Evolutionary conservation across 331 rosid species (phyloP), one percentile per base, ranked within the genome.

Genomic region (Acacia pycnantha): DNA sequence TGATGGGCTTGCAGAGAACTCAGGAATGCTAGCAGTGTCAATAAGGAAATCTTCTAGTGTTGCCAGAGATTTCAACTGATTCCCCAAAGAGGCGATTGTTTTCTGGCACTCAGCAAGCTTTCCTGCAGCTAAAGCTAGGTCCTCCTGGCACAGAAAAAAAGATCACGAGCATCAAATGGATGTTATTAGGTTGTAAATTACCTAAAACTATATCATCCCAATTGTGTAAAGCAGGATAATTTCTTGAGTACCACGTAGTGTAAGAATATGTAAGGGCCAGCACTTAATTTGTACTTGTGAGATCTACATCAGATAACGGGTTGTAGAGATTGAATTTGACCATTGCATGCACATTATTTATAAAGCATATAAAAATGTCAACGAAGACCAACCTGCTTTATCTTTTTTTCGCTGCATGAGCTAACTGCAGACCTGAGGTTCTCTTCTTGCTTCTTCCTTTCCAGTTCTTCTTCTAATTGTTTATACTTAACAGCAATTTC

Each of bases 51-150:
- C 97, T 85, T 93, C 97, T 3, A 93, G 84, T 31, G 97, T 87
- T 44, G 97, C 92, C 74, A 93, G 85, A 64, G 93, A 91, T 73
- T 73, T 89, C 50, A 93, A 88, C 76, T 93, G 98, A 82, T 89
- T 91, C 27, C 94, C 98, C 59, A 93, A 90, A 69, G 98, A 91
- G 11, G 92, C 97, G 77, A 93, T 91, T 4, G 97, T 93, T 86
- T 91, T 91, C 82, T 91, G 98, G 87, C 98, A 93, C 82, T 91
- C 97, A 0, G 92, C 97, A 72, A 93, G 98, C 83, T 91, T 93
- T 73, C 92, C 97, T 4, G 98, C 98, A 72, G 97, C 97, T 44
- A 90, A 79, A 74, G 91, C 90, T 74, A 93, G 80, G 82, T 90
- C 98, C 83, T 93, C 94, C 98, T 93, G 89, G 31, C 54, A 85